Base-by-base conservation (phyloP, 2,329 filamentous ascomycete genomes). In the Fusarium humuli region DNA sequence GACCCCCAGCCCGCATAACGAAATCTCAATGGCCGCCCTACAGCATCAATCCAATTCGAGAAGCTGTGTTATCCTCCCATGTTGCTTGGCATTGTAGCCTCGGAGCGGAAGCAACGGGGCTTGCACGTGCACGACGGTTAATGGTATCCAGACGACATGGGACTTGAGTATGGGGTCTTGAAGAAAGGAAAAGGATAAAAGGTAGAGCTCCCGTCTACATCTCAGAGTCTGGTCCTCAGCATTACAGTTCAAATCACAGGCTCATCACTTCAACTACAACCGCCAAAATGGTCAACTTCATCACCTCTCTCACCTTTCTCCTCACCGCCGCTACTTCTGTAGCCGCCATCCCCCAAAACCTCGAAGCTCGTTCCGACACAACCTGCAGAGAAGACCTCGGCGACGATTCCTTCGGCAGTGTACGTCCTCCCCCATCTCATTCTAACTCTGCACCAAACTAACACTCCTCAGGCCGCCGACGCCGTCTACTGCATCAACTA, bases 401-500 rank as follows among this genome's bases (percentile, higher is more conserved):
- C 0, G 45, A 16, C 13, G 6, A 45, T 7, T 25, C 62, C 0
- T 10, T 53, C 5, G 62, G 49, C 8, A 67, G 61, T 0, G 64
- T 57, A 45, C 0, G 45, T 13, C 11, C n/a, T 5, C 7, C 18
- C 3, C 7, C 9, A 37, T 5, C 4, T 20, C 10, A 10, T 22
- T 12, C 8, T 1, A 5, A 7, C 0, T 11, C 13, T 10, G 6
- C 27, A 25, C 12, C 3, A 13, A 6, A 3, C 47, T 66, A n/a
- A 64, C 25, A 4, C 5, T 20, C 1, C 1, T 0, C 9, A 67
- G 64, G 48, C 52, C 22, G 52, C 61, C 2, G 65, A 67, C 27
- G 65, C 65, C 9, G 65, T 67, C 0, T 57, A 67, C 10, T 67
- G 65, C 25, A 67, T 67, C 63, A 53, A 67, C 50, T 67, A 62